Evolutionary conservation across 768 basidiomycete species (phyloP).

Genomic region (Jaapia argillacea): DNA sequence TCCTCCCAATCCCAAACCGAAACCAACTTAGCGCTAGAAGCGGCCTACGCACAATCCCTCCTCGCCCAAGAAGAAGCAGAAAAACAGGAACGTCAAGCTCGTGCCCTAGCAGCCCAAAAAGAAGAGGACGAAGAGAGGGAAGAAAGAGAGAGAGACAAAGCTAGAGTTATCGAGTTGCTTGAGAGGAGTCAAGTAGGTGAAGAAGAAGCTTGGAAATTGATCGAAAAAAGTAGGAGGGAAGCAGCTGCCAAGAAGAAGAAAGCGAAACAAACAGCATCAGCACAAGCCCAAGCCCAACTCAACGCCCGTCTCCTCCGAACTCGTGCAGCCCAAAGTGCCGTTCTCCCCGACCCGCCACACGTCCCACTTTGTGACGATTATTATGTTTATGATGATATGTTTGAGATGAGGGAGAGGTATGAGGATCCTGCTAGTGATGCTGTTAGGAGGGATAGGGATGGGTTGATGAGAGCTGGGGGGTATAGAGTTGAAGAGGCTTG

Average conservation of each 20-base stretch:
- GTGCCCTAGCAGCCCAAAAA: slow-evolving; percentile 53
- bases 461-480: slow-evolving; percentile 76
- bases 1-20: slow-evolving; percentile 6
- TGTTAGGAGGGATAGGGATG: slow-evolving; percentile 65
- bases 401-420: slow-evolving; percentile 44
- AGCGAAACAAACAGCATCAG: background rate
- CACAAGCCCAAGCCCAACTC: slow-evolving; percentile 7
- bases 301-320: slow-evolving; percentile 38
- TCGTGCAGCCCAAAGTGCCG: slow-evolving; percentile 53
- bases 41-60: slow-evolving; percentile 60
- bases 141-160: slow-evolving; percentile 60
- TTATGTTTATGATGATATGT: slow-evolving; percentile 68
- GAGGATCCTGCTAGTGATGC: slow-evolving; percentile 68
- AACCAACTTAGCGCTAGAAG: slow-evolving; percentile 75
- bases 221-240: slow-evolving; percentile 8
- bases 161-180: slow-evolving; percentile 72
- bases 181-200: slow-evolving; percentile 72
- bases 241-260: background rate
- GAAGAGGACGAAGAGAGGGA: slow-evolving; percentile 71
- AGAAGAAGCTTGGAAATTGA: slow-evolving; percentile 20
- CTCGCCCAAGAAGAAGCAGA: slow-evolving; percentile 79
- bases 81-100: slow-evolving; percentile 55
- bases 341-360: slow-evolving; percentile 74
- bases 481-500: slow-evolving; percentile 78
- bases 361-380: slow-evolving; percentile 69